Evolutionary conservation across 2,329 filamentous ascomycete species (phyloP).

Genomic region (Diplocarpon rosae): DNA sequence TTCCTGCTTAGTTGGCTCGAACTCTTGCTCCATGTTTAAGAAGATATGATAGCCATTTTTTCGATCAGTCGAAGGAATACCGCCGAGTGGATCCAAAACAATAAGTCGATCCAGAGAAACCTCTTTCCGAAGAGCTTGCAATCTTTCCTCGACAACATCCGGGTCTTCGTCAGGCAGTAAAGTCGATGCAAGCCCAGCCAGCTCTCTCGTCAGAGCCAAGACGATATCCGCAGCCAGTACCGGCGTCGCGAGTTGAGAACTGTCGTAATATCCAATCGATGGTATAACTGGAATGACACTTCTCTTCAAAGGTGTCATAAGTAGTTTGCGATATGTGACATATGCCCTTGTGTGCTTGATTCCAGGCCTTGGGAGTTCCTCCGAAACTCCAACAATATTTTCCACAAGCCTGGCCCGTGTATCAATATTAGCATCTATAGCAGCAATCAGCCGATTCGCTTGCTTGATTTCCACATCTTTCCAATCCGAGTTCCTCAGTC

Average conservation of each 20-base stretch:
- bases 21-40: constrained; percentile 90
- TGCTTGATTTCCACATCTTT: constrained; percentile 46
- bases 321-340: constrained; percentile 38
- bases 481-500: constrained; percentile 20
- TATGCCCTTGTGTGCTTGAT: constrained; percentile 18
- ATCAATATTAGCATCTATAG: constrained; percentile 58
- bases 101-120: constrained; percentile 75
- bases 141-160: constrained; percentile 29
- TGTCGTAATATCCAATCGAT: constrained; percentile 46
- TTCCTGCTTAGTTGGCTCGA: constrained; percentile 53
- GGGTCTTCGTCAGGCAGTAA: constrained; percentile 32
- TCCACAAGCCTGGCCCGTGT: constrained; percentile 61
- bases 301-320: constrained; percentile 55
- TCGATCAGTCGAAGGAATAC: constrained; percentile 58
- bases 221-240: constrained; percentile 54
- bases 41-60: constrained; percentile 66
- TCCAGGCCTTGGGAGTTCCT: constrained; percentile 7
- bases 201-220: constrained; percentile 64
- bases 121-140: constrained; percentile 35
- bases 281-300: constrained; percentile 63
- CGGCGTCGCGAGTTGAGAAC: constrained; percentile 35
- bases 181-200: constrained; percentile 50
- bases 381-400: constrained; percentile 29
- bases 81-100: constrained; percentile 75
- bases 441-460: constrained; percentile 60